Evolutionary conservation across 345 rosid genomes (phyloP), one percentile per base, ranked within the genome.

Genomic region (Kernera saxatilis): DNA sequence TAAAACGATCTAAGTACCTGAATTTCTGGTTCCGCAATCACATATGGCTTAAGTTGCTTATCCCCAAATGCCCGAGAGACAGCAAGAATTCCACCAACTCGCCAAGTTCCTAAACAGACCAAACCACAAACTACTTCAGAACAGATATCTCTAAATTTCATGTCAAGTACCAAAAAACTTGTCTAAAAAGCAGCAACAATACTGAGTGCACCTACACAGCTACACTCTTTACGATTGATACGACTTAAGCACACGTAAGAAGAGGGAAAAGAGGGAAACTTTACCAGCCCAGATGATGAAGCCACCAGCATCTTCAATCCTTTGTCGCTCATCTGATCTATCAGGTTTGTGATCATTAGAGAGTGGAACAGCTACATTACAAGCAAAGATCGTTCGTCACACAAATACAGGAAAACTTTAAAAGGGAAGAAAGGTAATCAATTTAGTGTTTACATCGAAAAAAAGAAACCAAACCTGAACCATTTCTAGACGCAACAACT

Each of bases 51-150:
- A 83, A 94, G 82, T 67, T 86, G 95, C 79, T 89, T 81, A 79
- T 91, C 99, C 53, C 99, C 99, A 82, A 94, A 94, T 46, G 99
- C 99, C 33, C 98, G 98, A 59, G 99, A 94, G 56, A 94, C 98
- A 0, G 98, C 99, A 76, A 94, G 99, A 60, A 94, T 97, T 7
- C 99, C 99, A 58, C 99, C 99, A 67, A 94, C 98, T 73, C 99
- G 86, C 99, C 99, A 94, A n/a, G 99, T 94, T 69, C 99, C 99
- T 94, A 0, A 70, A 3, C 2, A 11, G 18, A 52, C 22, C 5
- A 19, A 39, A 40, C 18, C 33, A 36, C 22, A n/a, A 60, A 17
- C 1, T 13, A 32, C 39, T 55, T 12, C 12, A 44, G 13, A 4
- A 12, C 17, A 23, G 0, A 22, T 2, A 49, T 65, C 30, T 29